Base-by-base conservation (phyloP, 768 basidiomycete genomes). In the Boletus eberwhitei region DNA sequence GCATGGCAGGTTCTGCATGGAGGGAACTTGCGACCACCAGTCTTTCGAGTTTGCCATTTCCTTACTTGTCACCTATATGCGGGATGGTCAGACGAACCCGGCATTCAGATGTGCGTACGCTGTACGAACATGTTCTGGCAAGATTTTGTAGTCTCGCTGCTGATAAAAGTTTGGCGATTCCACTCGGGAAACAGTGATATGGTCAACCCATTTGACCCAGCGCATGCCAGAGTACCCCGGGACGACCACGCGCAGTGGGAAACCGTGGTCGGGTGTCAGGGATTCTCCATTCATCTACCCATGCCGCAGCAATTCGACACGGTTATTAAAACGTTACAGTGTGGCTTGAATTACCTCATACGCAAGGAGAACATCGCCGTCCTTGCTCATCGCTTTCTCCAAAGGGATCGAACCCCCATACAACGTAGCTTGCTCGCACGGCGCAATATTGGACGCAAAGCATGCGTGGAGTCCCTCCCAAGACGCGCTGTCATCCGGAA, bases 161-260 rank as follows among this genome's bases (percentile, higher is more conserved):
- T 88, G 86, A 63, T 87, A 88, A 67, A 82, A 87, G 63, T 85
- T 87, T 31, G 79, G 76, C 2, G 85, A 86, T 69, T 88, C 86
- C 8, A 53, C 34, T 3, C 50, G 59, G 5, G 83, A 79, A 53
- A 87, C 62, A 26, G 75, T 70, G 60, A 88, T 82, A 1, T 74
- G 80, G 60, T 86, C 83, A 0, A 87, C 73, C 87, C 87, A 89
- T 73, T 89, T 88, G 8, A 87, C 85, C 84, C 86, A 87, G 12
- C 87, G 80, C 31, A 84, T 87, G 7, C 87, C 87, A 16, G 81
- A 74, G 60, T 77, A 80, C 4, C 87, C 87, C 0, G 87, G 87
- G 1, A 83, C 83, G 38, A 88, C 79, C 8, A 85, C 68, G n/a
- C 87, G 82, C 24, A 89, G 60, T 4, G 86, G 86, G 6, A 78